phyloP scores from a whole-genome alignment of 2,329 filamentous ascomycete species.

The Epichloe bromicola region DNA sequence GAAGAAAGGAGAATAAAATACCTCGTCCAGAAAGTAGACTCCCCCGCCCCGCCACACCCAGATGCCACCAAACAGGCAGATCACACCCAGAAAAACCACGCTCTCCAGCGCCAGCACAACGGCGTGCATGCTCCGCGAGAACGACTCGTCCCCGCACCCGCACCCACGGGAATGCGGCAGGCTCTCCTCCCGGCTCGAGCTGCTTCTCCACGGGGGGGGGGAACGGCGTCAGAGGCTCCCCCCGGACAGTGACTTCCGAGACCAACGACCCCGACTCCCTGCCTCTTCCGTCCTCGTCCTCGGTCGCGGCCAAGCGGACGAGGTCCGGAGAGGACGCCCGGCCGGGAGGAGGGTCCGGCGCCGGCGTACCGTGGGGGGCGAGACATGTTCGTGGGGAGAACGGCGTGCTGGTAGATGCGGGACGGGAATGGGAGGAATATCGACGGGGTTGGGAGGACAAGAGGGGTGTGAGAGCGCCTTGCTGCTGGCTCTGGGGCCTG shows the following conservation, averaged over 20 bases:
- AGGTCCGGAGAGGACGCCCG: neutral
- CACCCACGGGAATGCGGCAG: too few relatives aligned
- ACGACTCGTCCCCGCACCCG: too few relatives aligned
- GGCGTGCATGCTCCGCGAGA: neutral
- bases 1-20: neutral
- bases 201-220: slow-evolving; percentile 15
- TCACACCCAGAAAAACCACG: slow-evolving; percentile 12
- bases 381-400: neutral
- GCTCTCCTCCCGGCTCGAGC: neutral
- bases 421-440: neutral
- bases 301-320: neutral
- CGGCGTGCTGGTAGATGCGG: neutral
- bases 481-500: neutral
- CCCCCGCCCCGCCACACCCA: slow-evolving; percentile 13
- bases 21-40: slow-evolving; percentile 14
- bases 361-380: neutral
- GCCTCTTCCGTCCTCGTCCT: too few relatives aligned
- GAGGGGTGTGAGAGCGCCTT: neutral
- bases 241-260: neutral
- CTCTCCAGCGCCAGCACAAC: slow-evolving; percentile 13
- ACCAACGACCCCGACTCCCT: neutral
- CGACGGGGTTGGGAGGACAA: neutral
- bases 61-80: slow-evolving; percentile 15
- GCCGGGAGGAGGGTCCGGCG: neutral
- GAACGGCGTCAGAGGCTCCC: slow-evolving; percentile 15